Evolutionary conservation across 164 flowering plant genomes (phyloP), one percentile per base, ranked within the genome.

Genomic region (Magnolia officinalis): DNA sequence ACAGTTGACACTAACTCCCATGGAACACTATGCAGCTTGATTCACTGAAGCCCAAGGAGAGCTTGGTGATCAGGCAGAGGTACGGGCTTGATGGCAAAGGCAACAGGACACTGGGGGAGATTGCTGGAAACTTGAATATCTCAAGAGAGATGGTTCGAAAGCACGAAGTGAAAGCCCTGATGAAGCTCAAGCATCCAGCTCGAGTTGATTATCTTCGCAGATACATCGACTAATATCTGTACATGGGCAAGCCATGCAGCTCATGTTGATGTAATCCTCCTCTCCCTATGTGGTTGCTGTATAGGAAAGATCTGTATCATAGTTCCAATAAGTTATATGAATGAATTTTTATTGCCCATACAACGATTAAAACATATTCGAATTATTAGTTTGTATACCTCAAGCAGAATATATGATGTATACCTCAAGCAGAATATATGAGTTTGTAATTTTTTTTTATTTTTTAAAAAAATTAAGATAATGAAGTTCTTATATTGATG

Each of bases 121-220:
- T 96, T 31, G 98, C 97, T 1, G 96, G 97, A 19, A 96, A 94
- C 84, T 83, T 96, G 63, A 92, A 86, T 68, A 92, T 94, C 70
- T 96, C 99, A n/a, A 86, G 98, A 80, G 99, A 96, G 83, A 96
- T 96, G 98, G 99, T 96, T 1, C 79, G 99, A 64, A 94, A 94
- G 85, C 88, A 96, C 72, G 98, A 96, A 85, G 88, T 92, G 71
- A 96, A 96, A 85, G 99, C 97, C 70, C 89, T 96, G 29, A 90
- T 96, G 99, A 96, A 96, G 87, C 97, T 96, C 75, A 94, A 96
- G 87, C 96, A 92, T 83, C 97, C 97, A 14, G 83, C 98, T 77
- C 86, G 98, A 80, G 89, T 92, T 45, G 95, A 93, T 76, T 96
- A 92, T 81, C 95, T 96, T 78, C 94, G 93, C 72, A 85, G 82